Evolutionary conservation across 768 basidiomycete species (phyloP), one percentile per base, ranked within the genome.

Genomic region (Heimioporus sp.): DNA sequence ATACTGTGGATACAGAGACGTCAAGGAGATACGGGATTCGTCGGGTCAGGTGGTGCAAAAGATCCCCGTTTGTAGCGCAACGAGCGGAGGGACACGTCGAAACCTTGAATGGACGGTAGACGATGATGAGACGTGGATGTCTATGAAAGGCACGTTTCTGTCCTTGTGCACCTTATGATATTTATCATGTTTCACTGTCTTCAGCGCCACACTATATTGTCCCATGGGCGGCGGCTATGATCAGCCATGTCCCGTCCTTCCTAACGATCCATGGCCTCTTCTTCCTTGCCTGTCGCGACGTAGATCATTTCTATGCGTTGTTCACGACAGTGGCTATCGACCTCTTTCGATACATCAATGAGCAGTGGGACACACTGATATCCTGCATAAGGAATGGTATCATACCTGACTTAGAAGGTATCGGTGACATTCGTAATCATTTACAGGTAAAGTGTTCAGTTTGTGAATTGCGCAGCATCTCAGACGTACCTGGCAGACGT

Each of bases 241-340:
- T 65, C 0, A 19, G 31, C 10, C 17, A 56, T 11, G 36, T 57
- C 42, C 59, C 56, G 6, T 55, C 64, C 1, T 64, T 61, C 36
- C 31, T 61, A 10, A 30, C 57, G 21, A 56, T 65, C 5, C 57
- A 64, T n/a, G 59, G 57, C 5, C 53, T 65, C 4, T 65, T 65
- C 45, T 57, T 52, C 31, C 52, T 65, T 8, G 30, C 40, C 5
- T 31, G 30, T 21, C 32, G 37, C 15, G 38, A 53, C 4, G 1
- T 66, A 11, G 15, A 17, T 1, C 19, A 1, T 5, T 50, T 65
- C 19, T 3, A 2, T 1, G 15, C 44, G 13, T 21, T 49, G 1
- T 59, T 61, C 10, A 38, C 48, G 20, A 52, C 55, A 2, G 13
- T 47, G 13, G 55, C 62, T 16, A 12, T 57, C 3, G 58, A 49